A percentile compares a stretch with the other conserved stretches of the same genome.
These are phyloP conservation scores for Paramecium biaurelia DNA, from an alignment of 73 alveolate genomes.

Conservation along the genomic window DNA sequence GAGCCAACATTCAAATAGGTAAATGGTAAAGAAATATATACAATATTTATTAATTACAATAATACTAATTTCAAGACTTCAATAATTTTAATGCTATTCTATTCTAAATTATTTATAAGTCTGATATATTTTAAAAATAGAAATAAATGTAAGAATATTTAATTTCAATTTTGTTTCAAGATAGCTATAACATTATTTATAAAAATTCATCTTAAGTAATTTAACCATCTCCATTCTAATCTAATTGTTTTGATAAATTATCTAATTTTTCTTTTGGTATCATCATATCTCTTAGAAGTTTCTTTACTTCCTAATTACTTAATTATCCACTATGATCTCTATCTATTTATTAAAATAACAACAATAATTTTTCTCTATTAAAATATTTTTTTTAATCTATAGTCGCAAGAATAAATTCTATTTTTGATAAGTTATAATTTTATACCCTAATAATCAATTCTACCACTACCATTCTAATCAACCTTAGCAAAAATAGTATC, in stretches of 20 bases:
- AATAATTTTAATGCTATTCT: no score
- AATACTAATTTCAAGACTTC: no score
- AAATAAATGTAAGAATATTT: not conserved
- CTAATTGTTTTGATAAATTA: not conserved
- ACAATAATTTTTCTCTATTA: not conserved
- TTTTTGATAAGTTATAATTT: not conserved
- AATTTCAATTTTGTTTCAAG: not conserved
- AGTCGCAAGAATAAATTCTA: not conserved
- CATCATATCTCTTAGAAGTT: slow-evolving; percentile 1
- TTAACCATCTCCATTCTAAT: slow-evolving; percentile 39
- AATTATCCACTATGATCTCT: slow-evolving; percentile 45
- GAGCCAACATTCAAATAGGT: no score
- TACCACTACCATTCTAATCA: slow-evolving; percentile 7
- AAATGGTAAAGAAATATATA: no score
- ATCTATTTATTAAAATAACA: not conserved
- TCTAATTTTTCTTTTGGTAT: not conserved
- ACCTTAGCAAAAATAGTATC: not conserved
- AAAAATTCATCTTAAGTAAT: slow-evolving; percentile 24
- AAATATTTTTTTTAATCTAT: not conserved
- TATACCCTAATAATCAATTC: slow-evolving; percentile 38
- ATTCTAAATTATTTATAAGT: no score
- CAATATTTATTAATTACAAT: no score
- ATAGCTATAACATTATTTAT: not conserved
- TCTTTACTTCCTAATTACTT: not conserved
- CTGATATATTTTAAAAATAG: not conserved